A percentile compares a stretch with the other conserved stretches of the same genome.
Conservation (phyloP, 2,329 filamentous ascomycete genomes). For the Pestalotiopsis sp. region DNA sequence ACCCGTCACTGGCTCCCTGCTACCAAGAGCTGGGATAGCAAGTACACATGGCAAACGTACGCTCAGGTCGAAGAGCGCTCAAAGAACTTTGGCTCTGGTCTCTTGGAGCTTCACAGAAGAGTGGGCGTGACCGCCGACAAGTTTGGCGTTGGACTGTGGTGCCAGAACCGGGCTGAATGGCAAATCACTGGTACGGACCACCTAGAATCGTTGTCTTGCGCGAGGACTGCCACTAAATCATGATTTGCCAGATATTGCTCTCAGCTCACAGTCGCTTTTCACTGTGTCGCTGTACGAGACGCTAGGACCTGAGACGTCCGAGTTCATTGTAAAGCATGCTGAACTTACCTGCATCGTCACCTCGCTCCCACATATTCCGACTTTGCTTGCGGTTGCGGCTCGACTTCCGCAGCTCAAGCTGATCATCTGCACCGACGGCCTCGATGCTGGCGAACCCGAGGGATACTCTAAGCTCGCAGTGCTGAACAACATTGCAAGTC, state of each 20-base stretch:
- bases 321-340: slow-evolving; percentile 95
- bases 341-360: slow-evolving; percentile 75
- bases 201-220: background rate
- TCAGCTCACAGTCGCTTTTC: slow-evolving; percentile 84
- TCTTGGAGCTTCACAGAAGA: slow-evolving; percentile 79
- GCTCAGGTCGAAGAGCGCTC: slow-evolving; percentile 76
- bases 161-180: slow-evolving; percentile 87
- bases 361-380: slow-evolving; percentile 79
- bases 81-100: slow-evolving; percentile 81
- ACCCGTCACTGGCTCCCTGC: slow-evolving; percentile 76
- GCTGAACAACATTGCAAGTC: slow-evolving; percentile 73
- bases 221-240: slow-evolving; percentile 15
- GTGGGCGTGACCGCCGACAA: slow-evolving; percentile 68
- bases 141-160: slow-evolving; percentile 82
- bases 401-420: slow-evolving; percentile 80
- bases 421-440: slow-evolving; percentile 82
- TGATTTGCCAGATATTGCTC: slow-evolving; percentile 69
- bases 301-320: slow-evolving; percentile 84
- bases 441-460: slow-evolving; percentile 76
- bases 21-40: slow-evolving; percentile 72
- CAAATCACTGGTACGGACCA: slow-evolving; percentile 69
- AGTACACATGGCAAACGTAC: slow-evolving; percentile 85
- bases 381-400: slow-evolving; percentile 78
- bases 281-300: slow-evolving; percentile 97
- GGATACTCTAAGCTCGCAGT: slow-evolving; percentile 80